Conservation (phyloP, 306 rosid genomes). For the Acacia crassicarpa region DNA sequence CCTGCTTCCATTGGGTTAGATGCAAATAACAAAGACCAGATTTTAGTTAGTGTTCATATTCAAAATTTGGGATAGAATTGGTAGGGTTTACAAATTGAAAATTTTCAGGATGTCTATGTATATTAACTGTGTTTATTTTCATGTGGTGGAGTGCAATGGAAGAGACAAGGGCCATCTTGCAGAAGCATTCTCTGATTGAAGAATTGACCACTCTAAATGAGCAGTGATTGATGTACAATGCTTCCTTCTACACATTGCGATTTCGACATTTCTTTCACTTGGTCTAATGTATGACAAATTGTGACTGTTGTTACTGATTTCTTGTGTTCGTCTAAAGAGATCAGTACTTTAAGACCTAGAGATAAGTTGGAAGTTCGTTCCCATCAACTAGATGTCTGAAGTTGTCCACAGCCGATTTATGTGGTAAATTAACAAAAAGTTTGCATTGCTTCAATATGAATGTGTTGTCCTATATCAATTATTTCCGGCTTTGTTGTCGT, state of each 20-base stretch:
- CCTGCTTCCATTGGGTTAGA: slow-evolving; percentile 68
- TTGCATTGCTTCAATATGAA: not conserved
- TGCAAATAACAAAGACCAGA: not conserved
- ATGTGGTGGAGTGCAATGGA: slow-evolving; percentile 58
- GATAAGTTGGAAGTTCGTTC: no score
- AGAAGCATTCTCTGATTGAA: slow-evolving; percentile 56
- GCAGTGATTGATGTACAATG: not conserved
- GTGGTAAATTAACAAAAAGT: not conserved
- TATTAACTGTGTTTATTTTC: slow-evolving; percentile 5
- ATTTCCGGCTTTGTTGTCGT: no score
- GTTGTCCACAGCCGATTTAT: no score
- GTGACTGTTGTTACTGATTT: no score
- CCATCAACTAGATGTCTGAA: no score
- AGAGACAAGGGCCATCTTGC: slow-evolving; percentile 65
- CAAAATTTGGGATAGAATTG: not conserved
- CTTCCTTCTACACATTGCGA: no score
- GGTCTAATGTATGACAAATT: no score
- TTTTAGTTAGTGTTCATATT: slow-evolving; percentile 6
- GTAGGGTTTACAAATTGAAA: not conserved
- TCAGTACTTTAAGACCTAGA: no score
- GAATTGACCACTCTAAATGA: slow-evolving; percentile 15
- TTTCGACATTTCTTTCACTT: no score
- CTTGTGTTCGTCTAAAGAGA: no score
- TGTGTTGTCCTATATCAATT: not conserved
- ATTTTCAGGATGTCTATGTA: not conserved